Base-by-base conservation (phyloP, 805 yeast genomes). In the Ogataea sp. region DNA sequence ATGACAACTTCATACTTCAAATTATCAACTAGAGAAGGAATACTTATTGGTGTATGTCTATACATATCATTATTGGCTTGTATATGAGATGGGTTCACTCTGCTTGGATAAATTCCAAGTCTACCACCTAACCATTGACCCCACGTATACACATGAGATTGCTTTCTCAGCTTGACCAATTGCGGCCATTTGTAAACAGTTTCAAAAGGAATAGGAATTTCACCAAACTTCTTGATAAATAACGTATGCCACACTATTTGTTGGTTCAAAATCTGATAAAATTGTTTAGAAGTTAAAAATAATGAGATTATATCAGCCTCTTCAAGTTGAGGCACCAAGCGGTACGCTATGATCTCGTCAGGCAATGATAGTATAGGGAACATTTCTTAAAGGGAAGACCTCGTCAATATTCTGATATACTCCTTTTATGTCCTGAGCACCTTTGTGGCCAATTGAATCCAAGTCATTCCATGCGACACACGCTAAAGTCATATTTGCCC, bases 61-160 rank as follows among this genome's bases (percentile, higher is more conserved):
- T 24, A 32, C 5, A 30, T 37, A 10, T 40, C 37, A 9, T 27
- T 27, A n/a, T n/a, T n/a, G n/a, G n/a, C n/a, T n/a, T n/a, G n/a
- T n/a, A n/a, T n/a, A n/a, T 20, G 56, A 55, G 2, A 50, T 48
- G 2, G 58, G 7, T 11, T 23, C 11, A 23, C 26, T 23, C 26
- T 23, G 26, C 26, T 23, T 23, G 26, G 11, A 11, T 8, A 41
- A 60, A 65, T 1, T 10, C 83, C 83, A 32, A 78, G 52, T 29
- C 82, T 53, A 7, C 75, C 73, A 28, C 59, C 53, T 14, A 51
- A 43, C 13, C 63, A 47, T 9, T 64, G 45, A 3, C 80, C 75
- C 84, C 84, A 75, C 45, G 49, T 0, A 79, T 58, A 66, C 3
- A 78, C 43, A 29, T 62, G 52, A 7, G 71, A 70, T 7, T 49